Evolutionary conservation across 768 basidiomycete species (phyloP).

Genomic region (Suillus tomentosus): DNA sequence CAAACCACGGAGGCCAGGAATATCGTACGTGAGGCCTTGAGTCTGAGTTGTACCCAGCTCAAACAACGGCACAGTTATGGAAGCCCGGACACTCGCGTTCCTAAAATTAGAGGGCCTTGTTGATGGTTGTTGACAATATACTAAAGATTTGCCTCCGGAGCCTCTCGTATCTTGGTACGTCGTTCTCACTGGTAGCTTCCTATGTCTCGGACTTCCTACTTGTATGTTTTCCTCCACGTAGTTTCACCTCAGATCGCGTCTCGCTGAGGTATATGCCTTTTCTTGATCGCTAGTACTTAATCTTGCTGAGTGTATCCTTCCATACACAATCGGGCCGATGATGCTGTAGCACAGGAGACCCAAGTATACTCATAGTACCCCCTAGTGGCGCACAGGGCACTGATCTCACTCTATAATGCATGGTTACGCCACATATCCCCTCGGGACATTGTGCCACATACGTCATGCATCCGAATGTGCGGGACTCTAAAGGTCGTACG

Average conservation of each 20-base stretch:
- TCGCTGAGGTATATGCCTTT: too few species aligned
- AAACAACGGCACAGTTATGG: neutral
- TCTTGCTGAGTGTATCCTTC: too few species aligned
- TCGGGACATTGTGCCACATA: neutral
- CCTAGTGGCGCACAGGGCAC: neutral
- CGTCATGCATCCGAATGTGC: neutral
- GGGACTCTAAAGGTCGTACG: neutral
- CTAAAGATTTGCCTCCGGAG: too few species aligned
- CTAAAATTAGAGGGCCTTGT: too few species aligned
- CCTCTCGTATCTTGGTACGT: too few species aligned
- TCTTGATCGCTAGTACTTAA: too few species aligned
- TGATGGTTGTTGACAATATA: neutral
- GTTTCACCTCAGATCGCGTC: too few species aligned
- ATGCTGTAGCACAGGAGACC: neutral
- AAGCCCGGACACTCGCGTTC: too few species aligned
- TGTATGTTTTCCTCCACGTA: too few species aligned
- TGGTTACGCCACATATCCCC: neutral
- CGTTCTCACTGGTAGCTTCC: too few species aligned
- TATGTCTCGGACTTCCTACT: too few species aligned
- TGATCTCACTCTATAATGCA: neutral
- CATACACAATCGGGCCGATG: neutral
- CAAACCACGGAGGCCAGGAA: neutral
- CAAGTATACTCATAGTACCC: neutral
- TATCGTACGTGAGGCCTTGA: neutral
- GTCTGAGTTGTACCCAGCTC: neutral